A percentile compares a stretch with the other conserved stretches of the same genome.
Evolutionary conservation across 1,284 basidiomycete species (phyloP).

Genomic region (Trichosporon faecale): DNA sequence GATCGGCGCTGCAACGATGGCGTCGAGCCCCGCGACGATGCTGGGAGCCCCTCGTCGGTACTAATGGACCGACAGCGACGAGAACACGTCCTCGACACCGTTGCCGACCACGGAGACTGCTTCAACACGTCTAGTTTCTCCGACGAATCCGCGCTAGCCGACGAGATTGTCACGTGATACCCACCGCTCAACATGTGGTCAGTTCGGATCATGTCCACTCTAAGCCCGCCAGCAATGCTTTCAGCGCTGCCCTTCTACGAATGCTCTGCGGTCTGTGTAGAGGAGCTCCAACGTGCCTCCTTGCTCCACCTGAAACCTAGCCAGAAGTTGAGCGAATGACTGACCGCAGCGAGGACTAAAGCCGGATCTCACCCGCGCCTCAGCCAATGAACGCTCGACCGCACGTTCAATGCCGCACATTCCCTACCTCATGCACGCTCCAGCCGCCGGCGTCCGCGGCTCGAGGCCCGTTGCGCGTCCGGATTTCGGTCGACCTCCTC

Average conservation of each 20-base stretch:
- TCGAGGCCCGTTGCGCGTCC: too few species aligned
- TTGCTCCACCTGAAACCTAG: background rate
- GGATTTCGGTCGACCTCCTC: background rate
- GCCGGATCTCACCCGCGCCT: background rate
- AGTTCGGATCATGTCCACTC: background rate
- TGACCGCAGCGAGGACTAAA: background rate
- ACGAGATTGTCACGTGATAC: background rate
- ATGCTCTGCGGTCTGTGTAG: background rate
- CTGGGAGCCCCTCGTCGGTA: background rate
- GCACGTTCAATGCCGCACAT: background rate
- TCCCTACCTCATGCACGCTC: background rate
- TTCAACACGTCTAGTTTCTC: background rate
- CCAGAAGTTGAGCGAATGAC: background rate
- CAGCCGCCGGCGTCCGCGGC: conserved; percentile 9
- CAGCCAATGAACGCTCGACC: background rate
- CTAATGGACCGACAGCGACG: background rate
- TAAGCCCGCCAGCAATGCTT: background rate
- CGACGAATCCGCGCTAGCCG: background rate
- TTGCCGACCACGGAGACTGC: background rate
- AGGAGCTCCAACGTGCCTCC: background rate
- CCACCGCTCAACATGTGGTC: background rate
- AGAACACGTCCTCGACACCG: background rate
- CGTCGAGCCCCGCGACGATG: background rate
- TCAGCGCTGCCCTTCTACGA: background rate
- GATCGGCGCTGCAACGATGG: background rate